A percentile compares a stretch with the other conserved stretches of the same genome.
These are phyloP conservation scores for Phytophthora tentaculata DNA, from an alignment of 352 stramenopile species.

Conservation along the genomic window DNA sequence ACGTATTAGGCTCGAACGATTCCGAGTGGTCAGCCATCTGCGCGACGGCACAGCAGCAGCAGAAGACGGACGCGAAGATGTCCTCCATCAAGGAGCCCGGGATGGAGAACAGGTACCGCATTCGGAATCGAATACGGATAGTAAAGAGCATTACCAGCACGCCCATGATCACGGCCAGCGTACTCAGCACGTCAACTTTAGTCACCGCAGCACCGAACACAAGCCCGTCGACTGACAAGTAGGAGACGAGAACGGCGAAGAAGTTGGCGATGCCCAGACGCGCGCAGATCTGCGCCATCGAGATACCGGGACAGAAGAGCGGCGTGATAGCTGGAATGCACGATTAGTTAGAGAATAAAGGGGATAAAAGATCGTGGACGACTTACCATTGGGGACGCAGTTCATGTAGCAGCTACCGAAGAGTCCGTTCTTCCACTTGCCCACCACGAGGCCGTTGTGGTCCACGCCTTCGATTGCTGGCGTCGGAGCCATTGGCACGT, in stretches of 20 bases:
- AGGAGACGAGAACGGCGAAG: constrained; percentile 41
- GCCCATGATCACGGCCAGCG: constrained; percentile 41
- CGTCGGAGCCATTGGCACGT: constrained; percentile 32
- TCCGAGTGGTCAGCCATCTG: constrained; percentile 62
- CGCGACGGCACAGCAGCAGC: constrained; percentile 51
- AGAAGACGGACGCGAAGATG: constrained; percentile 37
- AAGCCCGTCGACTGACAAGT: constrained; percentile 41
- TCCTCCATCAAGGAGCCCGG: constrained; percentile 50
- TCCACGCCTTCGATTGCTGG: constrained; percentile 39
- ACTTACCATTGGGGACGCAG: constrained; percentile 47
- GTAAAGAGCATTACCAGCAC: constrained; percentile 41
- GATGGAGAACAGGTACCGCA: constrained; percentile 66
- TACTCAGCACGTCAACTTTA: constrained; percentile 34
- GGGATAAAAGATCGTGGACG: neutral
- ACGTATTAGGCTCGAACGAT: constrained; percentile 45
- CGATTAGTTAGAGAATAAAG: neutral
- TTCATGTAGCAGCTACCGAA: constrained; percentile 38
- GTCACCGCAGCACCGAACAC: constrained; percentile 39
- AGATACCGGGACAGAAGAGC: constrained; percentile 48
- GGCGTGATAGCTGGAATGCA: constrained; percentile 38
- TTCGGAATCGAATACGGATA: constrained; percentile 54
- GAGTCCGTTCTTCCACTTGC: constrained; percentile 44
- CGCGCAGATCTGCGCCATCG: constrained; percentile 53
- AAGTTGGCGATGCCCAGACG: constrained; percentile 51
- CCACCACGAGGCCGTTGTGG: constrained; percentile 49